Percentiles rank a stretch among this genome's conserved stretches.
phyloP scores from a whole-genome alignment of 108 stramenopile species.

The Cyclotella kingstonii region DNA sequence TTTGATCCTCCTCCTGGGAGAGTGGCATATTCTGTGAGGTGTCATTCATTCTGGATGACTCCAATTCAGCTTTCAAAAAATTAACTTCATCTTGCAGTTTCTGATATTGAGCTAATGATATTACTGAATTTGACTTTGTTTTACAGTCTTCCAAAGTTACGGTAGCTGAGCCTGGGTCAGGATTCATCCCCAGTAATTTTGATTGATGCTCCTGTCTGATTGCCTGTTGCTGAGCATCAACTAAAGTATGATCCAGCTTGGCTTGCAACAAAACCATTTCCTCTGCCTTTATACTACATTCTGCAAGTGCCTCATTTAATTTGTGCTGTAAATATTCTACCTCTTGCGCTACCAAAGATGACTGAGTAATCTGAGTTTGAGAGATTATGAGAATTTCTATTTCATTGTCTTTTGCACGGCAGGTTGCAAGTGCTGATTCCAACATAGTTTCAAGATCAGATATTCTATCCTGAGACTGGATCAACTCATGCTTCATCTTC shows the following conservation, averaged over 20 bases:
- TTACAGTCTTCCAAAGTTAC: too few relatives aligned
- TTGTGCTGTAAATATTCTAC: slow-evolving; percentile 8
- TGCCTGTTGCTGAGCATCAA: neutral
- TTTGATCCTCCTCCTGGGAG: slow-evolving; percentile 1
- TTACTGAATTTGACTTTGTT: too few relatives aligned
- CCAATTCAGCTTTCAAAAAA: slow-evolving; percentile 27
- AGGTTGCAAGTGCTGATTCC: neutral
- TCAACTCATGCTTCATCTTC: slow-evolving; percentile 8
- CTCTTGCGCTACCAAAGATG: neutral
- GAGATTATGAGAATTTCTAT: neutral
- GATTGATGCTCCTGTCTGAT: neutral
- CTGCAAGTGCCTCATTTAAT: slow-evolving; percentile 34
- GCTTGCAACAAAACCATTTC: slow-evolving; percentile 16
- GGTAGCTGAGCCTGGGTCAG: too few relatives aligned
- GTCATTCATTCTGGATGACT: slow-evolving; percentile 8
- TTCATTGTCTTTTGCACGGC: neutral
- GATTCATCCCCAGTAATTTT: too few relatives aligned
- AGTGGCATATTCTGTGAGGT: slow-evolving; percentile 3
- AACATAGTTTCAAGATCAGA: slow-evolving; percentile 9
- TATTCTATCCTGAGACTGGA: slow-evolving; percentile 8
- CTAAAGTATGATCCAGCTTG: slow-evolving; percentile 8
- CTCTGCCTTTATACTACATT: slow-evolving; percentile 14
- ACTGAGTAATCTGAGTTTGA: neutral
- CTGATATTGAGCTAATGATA: slow-evolving; percentile 11
- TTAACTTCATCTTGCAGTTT: slow-evolving; percentile 12